phyloP scores from a whole-genome alignment of 1,284 basidiomycete genomes.

The Sporisorium sorghi region DNA sequence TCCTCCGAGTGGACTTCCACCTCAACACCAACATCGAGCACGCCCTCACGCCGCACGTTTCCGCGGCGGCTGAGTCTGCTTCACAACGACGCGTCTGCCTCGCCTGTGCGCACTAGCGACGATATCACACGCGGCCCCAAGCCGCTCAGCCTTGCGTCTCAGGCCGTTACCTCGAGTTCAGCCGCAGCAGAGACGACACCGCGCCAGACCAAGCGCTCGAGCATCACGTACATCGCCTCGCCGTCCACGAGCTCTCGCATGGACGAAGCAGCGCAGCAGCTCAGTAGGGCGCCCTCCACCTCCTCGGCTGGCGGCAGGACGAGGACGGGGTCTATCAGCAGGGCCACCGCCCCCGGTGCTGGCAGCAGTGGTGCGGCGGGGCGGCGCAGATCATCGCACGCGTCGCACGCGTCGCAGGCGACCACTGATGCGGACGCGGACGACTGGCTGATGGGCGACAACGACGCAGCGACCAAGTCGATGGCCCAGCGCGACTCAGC shows the following conservation, averaged over 20 bases:
- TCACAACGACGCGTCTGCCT: conserved; percentile 24
- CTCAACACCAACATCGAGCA: conserved; percentile 7
- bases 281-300: conserved; percentile 15
- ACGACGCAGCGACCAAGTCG: conserved; percentile 24
- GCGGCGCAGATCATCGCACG: conserved; percentile 24
- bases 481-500: conserved; percentile 53
- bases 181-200: conserved; percentile 23
- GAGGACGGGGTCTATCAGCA: conserved; percentile 27
- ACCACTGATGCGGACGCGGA: conserved; percentile 41
- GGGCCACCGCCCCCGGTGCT: conserved; percentile 6
- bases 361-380: background rate
- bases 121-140: conserved; percentile 23
- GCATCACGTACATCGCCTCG: conserved; percentile 46
- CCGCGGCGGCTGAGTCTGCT: conserved; percentile 32
- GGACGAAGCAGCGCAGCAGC: conserved; percentile 6
- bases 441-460: conserved; percentile 54
- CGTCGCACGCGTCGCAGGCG: conserved; percentile 19
- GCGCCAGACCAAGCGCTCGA: conserved; percentile 31
- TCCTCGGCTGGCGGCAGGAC: conserved; percentile 16
- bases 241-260: conserved; percentile 23
- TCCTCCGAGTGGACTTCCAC: conserved; percentile 17
- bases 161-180: conserved; percentile 10
- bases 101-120: conserved; percentile 11
- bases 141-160: conserved; percentile 26
- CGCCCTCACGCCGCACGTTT: conserved; percentile 25